A percentile compares a stretch with the other conserved stretches of the same genome.
Conservation (phyloP, 352 stramenopile genomes). For the Pythium vanterpoolii region DNA sequence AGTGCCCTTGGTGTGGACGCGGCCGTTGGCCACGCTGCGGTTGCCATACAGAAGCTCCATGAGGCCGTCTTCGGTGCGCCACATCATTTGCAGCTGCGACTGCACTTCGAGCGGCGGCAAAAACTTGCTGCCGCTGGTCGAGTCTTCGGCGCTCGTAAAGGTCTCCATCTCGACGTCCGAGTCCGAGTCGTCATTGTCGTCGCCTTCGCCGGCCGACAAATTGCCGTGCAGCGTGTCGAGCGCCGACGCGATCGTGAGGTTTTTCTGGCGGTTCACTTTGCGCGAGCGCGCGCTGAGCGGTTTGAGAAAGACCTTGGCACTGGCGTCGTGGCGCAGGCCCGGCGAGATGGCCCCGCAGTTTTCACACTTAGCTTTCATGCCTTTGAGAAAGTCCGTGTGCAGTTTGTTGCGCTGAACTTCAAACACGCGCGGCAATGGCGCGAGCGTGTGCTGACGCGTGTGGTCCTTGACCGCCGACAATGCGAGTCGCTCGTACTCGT, state of each 20-base stretch:
- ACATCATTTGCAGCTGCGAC: constrained; percentile 94
- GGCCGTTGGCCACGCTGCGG: constrained; percentile 63
- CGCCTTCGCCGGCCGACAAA: constrained; percentile 49
- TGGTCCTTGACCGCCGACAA: constrained; percentile 38
- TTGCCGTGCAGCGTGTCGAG: constrained; percentile 80
- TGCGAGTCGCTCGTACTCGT: constrained; percentile 87
- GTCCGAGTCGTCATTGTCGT: constrained; percentile 57
- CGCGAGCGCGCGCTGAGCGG: constrained; percentile 72
- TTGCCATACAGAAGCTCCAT: constrained; percentile 93
- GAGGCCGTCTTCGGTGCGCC: constrained; percentile 89
- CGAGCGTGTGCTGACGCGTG: constrained; percentile 28
- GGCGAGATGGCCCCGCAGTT: constrained; percentile 96
- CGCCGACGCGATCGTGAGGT: constrained; percentile 75
- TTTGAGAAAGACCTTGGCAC: constrained; percentile 98
- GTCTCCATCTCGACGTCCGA: constrained; percentile 73
- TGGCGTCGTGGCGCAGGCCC: constrained; percentile 95
- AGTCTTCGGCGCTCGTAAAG: constrained; percentile 59
- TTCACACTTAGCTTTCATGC: constrained; percentile 93
- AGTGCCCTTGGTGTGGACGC: constrained; percentile 35
- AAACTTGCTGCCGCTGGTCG: constrained; percentile 87
- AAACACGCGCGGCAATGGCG: constrained; percentile 53
- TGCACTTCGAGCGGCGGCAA: constrained; percentile 95
- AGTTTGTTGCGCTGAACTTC: constrained; percentile 82
- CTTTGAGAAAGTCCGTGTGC: constrained; percentile 88
- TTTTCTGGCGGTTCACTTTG: constrained; percentile 82